These are phyloP conservation scores for Kazachstania taianensis DNA, from an alignment of 805 yeast genomes.

Conservation along the genomic window DNA sequence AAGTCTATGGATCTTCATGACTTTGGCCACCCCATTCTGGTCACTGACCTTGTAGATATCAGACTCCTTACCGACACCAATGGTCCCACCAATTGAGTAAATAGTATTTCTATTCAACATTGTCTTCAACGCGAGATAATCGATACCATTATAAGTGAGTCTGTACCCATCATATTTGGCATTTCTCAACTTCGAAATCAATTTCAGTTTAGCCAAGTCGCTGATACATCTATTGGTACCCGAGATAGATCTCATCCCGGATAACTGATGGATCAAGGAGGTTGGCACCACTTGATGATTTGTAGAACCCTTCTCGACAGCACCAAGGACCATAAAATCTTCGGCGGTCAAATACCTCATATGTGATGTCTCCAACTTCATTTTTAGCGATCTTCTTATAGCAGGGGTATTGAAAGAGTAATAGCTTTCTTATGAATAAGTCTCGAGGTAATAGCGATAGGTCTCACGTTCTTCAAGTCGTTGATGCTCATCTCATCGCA, in stretches of 20 bases:
- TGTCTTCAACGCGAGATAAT: conserved; percentile 80
- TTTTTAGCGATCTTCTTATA: too few relatives aligned
- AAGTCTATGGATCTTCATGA: conserved; percentile 81
- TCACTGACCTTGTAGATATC: conserved; percentile 83
- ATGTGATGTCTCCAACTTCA: conserved; percentile 89
- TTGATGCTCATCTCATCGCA: too few relatives aligned
- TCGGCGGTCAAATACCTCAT: conserved; percentile 89
- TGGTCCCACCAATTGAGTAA: conserved; percentile 71
- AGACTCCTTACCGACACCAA: conserved; percentile 97
- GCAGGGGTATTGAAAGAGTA: too few relatives aligned
- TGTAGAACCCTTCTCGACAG: conserved; percentile 81
- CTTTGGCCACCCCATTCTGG: conserved; percentile 52
- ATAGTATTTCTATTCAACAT: conserved; percentile 66
- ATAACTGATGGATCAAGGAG: conserved; percentile 64
- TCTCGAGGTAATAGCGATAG: too few relatives aligned
- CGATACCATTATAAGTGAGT: conserved; percentile 81
- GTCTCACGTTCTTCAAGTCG: too few relatives aligned
- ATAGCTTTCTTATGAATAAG: too few relatives aligned
- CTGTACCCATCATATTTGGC: conserved; percentile 94
- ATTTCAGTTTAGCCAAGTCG: conserved; percentile 76
- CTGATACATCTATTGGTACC: conserved; percentile 71
- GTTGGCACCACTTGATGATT: conserved; percentile 96
- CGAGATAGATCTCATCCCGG: conserved; percentile 65
- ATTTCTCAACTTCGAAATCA: conserved; percentile 70
- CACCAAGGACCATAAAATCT: conserved; percentile 82